These are phyloP conservation scores for Boletellus deceptivus DNA, from an alignment of 1,284 basidiomycete species.

Conservation along the genomic window DNA sequence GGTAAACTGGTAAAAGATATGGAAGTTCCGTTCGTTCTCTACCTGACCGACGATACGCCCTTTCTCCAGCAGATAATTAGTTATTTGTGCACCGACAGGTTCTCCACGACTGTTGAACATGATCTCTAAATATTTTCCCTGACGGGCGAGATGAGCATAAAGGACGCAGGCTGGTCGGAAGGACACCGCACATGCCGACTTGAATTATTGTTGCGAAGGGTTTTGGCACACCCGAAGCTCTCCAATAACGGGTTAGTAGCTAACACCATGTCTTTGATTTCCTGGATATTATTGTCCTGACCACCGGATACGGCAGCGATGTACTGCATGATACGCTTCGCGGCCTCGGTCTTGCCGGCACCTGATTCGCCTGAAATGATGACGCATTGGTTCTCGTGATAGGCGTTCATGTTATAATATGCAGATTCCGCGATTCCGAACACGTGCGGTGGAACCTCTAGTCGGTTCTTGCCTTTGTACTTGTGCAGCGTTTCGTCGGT, in stretches of 20 bases:
- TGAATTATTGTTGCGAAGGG: constrained; percentile 97
- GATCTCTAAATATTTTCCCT: constrained; percentile 99
- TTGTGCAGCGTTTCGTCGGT: constrained; percentile 82
- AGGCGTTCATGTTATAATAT: constrained; percentile 99
- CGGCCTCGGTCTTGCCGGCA: constrained; percentile 96
- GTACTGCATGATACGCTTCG: constrained; percentile 99
- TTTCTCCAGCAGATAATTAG: constrained; percentile 98
- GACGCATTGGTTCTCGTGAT: constrained; percentile 99
- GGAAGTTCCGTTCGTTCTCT: constrained; percentile 95
- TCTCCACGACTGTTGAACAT: constrained; percentile 96
- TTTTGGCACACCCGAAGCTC: constrained; percentile 99
- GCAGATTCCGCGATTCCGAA: constrained; percentile 96
- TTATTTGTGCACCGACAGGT: constrained; percentile 97
- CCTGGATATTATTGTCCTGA: constrained; percentile 83
- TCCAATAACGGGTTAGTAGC: constrained; percentile 98
- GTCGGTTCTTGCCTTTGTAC: constrained; percentile 96
- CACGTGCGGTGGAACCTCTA: constrained; percentile 98
- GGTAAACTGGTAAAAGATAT: constrained; percentile 99
- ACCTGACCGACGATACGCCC: constrained; percentile 97
- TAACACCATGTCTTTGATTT: constrained; percentile 99
- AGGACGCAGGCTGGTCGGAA: not conserved
- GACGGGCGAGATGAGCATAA: constrained; percentile 14
- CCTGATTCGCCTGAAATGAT: constrained; percentile 99
- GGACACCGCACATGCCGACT: constrained; percentile 83
- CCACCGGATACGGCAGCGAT: constrained; percentile 95